Conservation (phyloP, 2,329 filamentous ascomycete species). For the Penicillium capsulatum region DNA sequence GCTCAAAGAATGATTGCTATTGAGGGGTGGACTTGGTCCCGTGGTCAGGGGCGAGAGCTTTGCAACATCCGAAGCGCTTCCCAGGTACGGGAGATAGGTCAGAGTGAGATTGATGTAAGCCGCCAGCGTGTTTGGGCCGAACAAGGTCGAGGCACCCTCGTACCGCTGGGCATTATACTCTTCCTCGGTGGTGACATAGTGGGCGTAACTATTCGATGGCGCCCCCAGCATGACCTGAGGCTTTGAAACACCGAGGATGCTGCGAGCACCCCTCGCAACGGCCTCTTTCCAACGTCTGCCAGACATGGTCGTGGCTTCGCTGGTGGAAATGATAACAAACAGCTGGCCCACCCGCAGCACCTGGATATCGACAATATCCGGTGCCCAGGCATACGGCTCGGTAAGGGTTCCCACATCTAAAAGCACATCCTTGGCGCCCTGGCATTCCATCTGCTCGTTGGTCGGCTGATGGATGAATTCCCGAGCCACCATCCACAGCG, state of each 20-base stretch:
- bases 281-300: conserved; percentile 80
- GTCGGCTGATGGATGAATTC: conserved; percentile 67
- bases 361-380: conserved; percentile 88
- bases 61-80: conserved; percentile 40
- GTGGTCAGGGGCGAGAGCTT: conserved; percentile 42
- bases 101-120: conserved; percentile 85
- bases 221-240: conserved; percentile 81
- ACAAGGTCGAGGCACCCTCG: conserved; percentile 90
- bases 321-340: conserved; percentile 76
- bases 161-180: conserved; percentile 84
- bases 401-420: conserved; percentile 81
- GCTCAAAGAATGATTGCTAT: conserved; percentile 67
- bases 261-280: conserved; percentile 54
- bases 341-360: conserved; percentile 78
- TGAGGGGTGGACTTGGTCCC: conserved; percentile 70
- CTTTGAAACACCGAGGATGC: conserved; percentile 47
- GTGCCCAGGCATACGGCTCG: conserved; percentile 77
- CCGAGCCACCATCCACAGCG: conserved; percentile 75
- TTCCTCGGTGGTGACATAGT: conserved; percentile 74
- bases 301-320: conserved; percentile 89
- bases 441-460: conserved; percentile 67
- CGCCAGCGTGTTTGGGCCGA: conserved; percentile 73
- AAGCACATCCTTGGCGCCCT: conserved; percentile 76
- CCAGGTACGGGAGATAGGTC: conserved; percentile 65
- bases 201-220: conserved; percentile 85